A percentile compares a stretch with the other conserved stretches of the same genome.
Conservation (phyloP, 108 stramenopile genomes). For the Fragilariopsis cylindrus region DNA sequence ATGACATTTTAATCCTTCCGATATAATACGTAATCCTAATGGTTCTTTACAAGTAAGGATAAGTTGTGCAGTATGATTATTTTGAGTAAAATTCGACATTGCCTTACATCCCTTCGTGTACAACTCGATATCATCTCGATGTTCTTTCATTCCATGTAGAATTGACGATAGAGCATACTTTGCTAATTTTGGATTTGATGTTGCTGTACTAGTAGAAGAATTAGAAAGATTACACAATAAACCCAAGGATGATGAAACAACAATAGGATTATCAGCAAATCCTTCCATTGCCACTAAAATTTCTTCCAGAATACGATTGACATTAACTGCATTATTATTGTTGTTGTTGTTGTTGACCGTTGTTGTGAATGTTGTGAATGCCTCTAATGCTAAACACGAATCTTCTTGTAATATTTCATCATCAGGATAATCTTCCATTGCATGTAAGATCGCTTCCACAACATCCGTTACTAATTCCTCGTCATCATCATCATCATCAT, state of each 20-base stretch:
- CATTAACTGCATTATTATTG: background rate
- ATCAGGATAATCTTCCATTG: constrained; percentile 14
- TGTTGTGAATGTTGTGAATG: background rate
- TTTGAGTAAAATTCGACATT: background rate
- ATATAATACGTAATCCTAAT: background rate
- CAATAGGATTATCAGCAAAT: constrained; percentile 12
- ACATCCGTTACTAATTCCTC: background rate
- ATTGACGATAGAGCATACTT: constrained; percentile 2
- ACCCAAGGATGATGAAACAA: background rate
- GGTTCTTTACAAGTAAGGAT: background rate
- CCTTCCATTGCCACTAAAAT: constrained; percentile 1
- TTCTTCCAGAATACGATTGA: constrained; percentile 8
- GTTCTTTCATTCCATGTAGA: constrained; percentile 11
- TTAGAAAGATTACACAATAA: background rate
- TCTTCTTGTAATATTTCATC: background rate
- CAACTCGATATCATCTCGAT: constrained; percentile 1
- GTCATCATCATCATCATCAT: background rate
- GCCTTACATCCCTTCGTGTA: constrained; percentile 15
- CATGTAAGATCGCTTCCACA: background rate
- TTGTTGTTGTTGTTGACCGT: background rate
- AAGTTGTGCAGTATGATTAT: background rate
- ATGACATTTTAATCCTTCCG: background rate
- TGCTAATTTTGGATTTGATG: background rate
- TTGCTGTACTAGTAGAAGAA: too few species aligned
- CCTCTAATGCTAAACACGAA: constrained; percentile 7